Evolutionary conservation across 352 stramenopile species (phyloP).

Genomic region (Phytopythium aichiense): DNA sequence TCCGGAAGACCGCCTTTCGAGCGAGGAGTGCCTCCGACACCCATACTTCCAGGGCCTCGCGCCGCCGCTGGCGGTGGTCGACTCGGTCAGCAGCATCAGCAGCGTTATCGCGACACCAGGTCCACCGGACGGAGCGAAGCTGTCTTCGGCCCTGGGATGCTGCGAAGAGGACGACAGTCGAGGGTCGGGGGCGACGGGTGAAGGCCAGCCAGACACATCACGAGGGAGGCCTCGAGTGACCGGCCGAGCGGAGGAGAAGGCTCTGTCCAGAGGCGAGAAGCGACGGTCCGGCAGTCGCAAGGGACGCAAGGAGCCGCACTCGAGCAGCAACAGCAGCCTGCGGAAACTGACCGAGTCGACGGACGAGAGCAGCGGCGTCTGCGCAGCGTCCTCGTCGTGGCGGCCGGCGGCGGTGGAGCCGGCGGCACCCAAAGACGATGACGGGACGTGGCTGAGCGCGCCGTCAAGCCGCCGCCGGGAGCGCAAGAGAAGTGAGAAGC

Average conservation of each 20-base stretch:
- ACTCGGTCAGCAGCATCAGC: not conserved
- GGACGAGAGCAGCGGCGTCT: slow-evolving; percentile 15
- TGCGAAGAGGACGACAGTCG: slow-evolving; percentile 1
- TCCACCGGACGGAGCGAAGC: not conserved
- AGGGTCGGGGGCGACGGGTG: too few relatives aligned
- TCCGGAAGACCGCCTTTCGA: slow-evolving; percentile 69
- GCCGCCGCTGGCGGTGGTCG: slow-evolving; percentile 3
- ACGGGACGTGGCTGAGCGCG: slow-evolving; percentile 15
- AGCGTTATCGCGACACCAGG: not conserved
- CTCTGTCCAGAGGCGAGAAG: slow-evolving; percentile 29
- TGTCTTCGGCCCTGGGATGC: too few relatives aligned
- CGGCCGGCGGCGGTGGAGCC: slow-evolving; percentile 13
- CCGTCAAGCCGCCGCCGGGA: slow-evolving; percentile 27
- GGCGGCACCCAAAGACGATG: slow-evolving; percentile 39
- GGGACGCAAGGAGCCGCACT: slow-evolving; percentile 29
- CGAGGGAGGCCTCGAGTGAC: slow-evolving; percentile 35
- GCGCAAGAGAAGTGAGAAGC: slow-evolving; percentile 37
- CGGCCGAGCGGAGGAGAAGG: slow-evolving; percentile 43
- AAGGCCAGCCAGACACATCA: slow-evolving; percentile 19
- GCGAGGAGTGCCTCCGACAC: slow-evolving; percentile 77
- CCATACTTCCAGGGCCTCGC: slow-evolving; percentile 85
- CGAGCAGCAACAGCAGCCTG: slow-evolving; percentile 32
- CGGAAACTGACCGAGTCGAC: slow-evolving; percentile 27
- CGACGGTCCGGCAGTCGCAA: slow-evolving; percentile 34
- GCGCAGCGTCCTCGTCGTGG: slow-evolving; percentile 10